These are phyloP conservation scores for Cladophialophora chaetospira DNA, from an alignment of 2,329 filamentous ascomycete genomes.

Conservation along the genomic window DNA sequence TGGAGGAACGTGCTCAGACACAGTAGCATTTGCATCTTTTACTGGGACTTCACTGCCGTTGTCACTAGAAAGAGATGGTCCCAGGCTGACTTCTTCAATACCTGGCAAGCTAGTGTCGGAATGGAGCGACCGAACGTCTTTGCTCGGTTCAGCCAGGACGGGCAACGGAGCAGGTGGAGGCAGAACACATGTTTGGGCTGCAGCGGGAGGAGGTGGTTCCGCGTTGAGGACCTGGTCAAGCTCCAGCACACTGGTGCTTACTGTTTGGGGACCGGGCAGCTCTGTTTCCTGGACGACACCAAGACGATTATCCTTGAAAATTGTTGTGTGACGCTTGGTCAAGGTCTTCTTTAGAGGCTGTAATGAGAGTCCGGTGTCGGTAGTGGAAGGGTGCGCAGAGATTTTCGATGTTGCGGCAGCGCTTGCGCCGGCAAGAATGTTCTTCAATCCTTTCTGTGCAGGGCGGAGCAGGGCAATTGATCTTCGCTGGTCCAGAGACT, in stretches of 20 bases:
- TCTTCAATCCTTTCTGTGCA: slow-evolving; percentile 58
- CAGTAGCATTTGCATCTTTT: slow-evolving; percentile 8
- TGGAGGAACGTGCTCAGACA: slow-evolving; percentile 14
- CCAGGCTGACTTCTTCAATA: slow-evolving; percentile 29
- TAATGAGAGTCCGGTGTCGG: slow-evolving; percentile 24
- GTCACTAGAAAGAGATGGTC: slow-evolving; percentile 23
- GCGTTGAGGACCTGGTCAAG: no score
- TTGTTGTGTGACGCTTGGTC: slow-evolving; percentile 55
- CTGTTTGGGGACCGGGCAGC: slow-evolving; percentile 21
- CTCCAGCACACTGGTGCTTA: neutral
- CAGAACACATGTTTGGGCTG: slow-evolving; percentile 28
- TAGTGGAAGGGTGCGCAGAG: slow-evolving; percentile 37
- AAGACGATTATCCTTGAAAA: slow-evolving; percentile 55
- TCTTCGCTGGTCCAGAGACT: slow-evolving; percentile 45
- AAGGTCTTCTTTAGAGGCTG: slow-evolving; percentile 48
- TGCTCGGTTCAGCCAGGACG: slow-evolving; percentile 32
- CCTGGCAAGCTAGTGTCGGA: slow-evolving; percentile 32
- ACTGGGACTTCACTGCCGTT: slow-evolving; percentile 7
- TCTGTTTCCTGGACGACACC: slow-evolving; percentile 37
- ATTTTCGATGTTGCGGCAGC: slow-evolving; percentile 12
- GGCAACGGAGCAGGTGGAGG: slow-evolving; percentile 15
- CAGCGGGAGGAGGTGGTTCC: slow-evolving; percentile 35
- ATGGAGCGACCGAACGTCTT: slow-evolving; percentile 19
- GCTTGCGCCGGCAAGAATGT: slow-evolving; percentile 40
- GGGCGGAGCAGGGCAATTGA: slow-evolving; percentile 55